phyloP scores from a whole-genome alignment of 2,329 filamentous ascomycete species.

The Talaromyces sp. region DNA sequence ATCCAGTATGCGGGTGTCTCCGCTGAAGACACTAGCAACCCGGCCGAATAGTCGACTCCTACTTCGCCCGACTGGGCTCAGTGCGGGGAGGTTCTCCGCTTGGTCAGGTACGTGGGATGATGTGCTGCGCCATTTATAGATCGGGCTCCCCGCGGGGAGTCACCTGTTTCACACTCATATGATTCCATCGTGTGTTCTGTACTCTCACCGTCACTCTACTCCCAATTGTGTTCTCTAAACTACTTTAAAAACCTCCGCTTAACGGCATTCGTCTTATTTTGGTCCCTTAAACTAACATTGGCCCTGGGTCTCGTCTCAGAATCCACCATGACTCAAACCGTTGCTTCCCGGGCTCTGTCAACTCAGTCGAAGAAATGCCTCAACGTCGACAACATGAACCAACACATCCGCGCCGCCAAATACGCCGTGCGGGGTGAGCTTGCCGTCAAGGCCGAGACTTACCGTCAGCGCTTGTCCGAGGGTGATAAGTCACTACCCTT shows the following conservation, averaged over 20 bases:
- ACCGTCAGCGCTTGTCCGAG: slow-evolving; percentile 70
- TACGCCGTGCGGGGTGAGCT: slow-evolving; percentile 97
- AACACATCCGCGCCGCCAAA: slow-evolving; percentile 79
- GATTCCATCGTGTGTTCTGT: background rate
- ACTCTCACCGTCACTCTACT: slow-evolving; percentile 2
- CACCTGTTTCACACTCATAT: background rate
- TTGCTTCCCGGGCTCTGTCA: slow-evolving; percentile 48
- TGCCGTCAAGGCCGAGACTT: slow-evolving; percentile 89
- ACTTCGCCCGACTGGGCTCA: slow-evolving; percentile 25
- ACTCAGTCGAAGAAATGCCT: slow-evolving; percentile 55
- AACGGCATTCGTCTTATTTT: slow-evolving; percentile 2
- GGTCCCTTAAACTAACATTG: slow-evolving; percentile 15
- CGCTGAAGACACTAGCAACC: slow-evolving; percentile 32
- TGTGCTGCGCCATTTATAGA: slow-evolving; percentile 20
- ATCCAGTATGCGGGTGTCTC: slow-evolving; percentile 33
- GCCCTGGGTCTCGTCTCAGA: slow-evolving; percentile 22
- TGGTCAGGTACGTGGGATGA: slow-evolving; percentile 31
- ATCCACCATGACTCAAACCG: slow-evolving; percentile 32
- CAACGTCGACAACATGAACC: slow-evolving; percentile 88
- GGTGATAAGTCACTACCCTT: slow-evolving; percentile 70
- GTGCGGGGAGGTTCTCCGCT: slow-evolving; percentile 26
- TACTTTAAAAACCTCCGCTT: background rate
- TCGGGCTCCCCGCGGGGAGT: slow-evolving; percentile 2
- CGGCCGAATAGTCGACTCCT: slow-evolving; percentile 32
- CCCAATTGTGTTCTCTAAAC: background rate